phyloP scores from a whole-genome alignment of 2,329 filamentous ascomycete genomes.

The Tolypocladium ovalisporum region DNA sequence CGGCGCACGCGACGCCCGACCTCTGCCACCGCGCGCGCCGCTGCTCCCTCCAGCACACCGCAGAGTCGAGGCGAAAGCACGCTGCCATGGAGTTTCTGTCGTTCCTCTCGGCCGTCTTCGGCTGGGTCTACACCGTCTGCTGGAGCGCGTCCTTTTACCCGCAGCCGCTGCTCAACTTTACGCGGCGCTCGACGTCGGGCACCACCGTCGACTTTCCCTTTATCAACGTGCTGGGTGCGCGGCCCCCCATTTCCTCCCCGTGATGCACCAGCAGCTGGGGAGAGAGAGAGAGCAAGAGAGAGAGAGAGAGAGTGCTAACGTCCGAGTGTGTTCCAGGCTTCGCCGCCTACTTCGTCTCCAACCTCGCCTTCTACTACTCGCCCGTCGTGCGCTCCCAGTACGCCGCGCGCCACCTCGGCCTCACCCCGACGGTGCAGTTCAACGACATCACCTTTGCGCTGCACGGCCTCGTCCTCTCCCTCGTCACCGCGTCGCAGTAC shows the following conservation, averaged over 20 bases:
- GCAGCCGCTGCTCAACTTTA: conserved; percentile 71
- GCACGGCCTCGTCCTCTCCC: conserved; percentile 65
- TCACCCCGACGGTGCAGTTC: conserved; percentile 72
- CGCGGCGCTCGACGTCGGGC: conserved; percentile 66
- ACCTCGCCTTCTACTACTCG: conserved; percentile 66
- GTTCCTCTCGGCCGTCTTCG: conserved; percentile 47
- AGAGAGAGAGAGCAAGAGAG: too few relatives aligned
- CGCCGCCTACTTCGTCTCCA: conserved; percentile 65
- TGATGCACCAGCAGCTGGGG: too few relatives aligned
- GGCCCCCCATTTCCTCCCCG: neutral
- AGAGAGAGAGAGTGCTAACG: neutral
- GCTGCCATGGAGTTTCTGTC: conserved; percentile 27
- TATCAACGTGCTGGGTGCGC: conserved; percentile 52
- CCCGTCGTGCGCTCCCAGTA: conserved; percentile 71
- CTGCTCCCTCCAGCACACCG: neutral
- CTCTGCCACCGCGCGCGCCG: neutral
- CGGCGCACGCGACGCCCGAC: neutral
- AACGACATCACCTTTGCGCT: conserved; percentile 86
- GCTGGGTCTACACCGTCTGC: conserved; percentile 64
- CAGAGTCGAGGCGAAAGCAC: neutral
- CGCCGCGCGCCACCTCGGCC: conserved; percentile 62
- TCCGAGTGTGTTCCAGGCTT: conserved; percentile 41
- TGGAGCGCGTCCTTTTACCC: conserved; percentile 93
- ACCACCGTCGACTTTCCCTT: conserved; percentile 82
- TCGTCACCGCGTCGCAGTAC: conserved; percentile 66